Conservation (phyloP, 108 stramenopile species). For the Skeletonema costatum region DNA sequence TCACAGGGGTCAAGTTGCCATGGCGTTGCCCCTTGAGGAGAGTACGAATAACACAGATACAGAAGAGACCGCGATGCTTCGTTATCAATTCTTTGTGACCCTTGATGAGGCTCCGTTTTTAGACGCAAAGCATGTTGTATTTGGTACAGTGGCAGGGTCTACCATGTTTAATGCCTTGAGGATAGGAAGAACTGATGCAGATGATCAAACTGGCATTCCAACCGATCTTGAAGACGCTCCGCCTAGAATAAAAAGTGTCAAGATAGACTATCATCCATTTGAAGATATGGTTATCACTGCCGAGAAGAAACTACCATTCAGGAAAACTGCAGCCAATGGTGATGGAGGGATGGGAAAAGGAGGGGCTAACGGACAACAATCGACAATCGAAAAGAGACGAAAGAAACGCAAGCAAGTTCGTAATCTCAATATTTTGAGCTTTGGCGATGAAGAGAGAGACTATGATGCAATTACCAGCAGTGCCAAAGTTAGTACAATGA, state of each 20-base stretch:
- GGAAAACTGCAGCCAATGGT: slow-evolving; percentile 12
- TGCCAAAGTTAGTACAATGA: slow-evolving; percentile 34
- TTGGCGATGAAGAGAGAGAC: slow-evolving; percentile 82
- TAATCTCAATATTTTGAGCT: slow-evolving; percentile 84
- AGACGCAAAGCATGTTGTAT: slow-evolving; percentile 92
- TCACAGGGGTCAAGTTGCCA: slow-evolving; percentile 93
- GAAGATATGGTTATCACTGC: slow-evolving; percentile 76
- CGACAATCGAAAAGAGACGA: slow-evolving; percentile 36
- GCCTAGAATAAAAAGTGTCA: slow-evolving; percentile 63
- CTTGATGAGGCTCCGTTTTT: slow-evolving; percentile 88
- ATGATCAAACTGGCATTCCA: slow-evolving; percentile 57
- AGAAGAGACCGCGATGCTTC: slow-evolving; percentile 58
- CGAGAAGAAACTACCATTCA: slow-evolving; percentile 61
- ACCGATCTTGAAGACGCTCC: slow-evolving; percentile 62
- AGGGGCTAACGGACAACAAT: slow-evolving; percentile 23
- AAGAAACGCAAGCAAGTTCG: slow-evolving; percentile 78
- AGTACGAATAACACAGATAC: slow-evolving; percentile 21
- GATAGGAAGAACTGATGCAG: slow-evolving; percentile 81
- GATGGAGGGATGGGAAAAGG: slow-evolving; percentile 24
- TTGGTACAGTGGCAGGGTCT: slow-evolving; percentile 88
- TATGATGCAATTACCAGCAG: slow-evolving; percentile 39
- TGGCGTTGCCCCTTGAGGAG: slow-evolving; percentile 74
- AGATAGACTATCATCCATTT: slow-evolving; percentile 88
- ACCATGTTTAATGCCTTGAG: slow-evolving; percentile 95
- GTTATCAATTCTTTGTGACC: slow-evolving; percentile 96